These are phyloP conservation scores for Patellifolia procumbens DNA, from an alignment of 179 eudicot species.

Conservation along the genomic window DNA sequence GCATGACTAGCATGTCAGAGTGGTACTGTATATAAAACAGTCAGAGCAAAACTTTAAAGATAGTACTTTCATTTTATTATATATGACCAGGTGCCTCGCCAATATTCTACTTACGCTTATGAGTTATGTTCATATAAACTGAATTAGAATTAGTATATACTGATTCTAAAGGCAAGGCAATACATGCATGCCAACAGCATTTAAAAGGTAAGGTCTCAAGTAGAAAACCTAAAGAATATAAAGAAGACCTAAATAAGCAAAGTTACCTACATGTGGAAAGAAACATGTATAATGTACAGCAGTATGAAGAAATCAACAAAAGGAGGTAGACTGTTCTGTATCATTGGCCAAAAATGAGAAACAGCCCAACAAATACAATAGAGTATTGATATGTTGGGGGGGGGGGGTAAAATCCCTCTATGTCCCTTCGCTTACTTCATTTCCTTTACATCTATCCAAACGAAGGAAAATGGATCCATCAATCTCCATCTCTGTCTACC, in stretches of 20 bases:
- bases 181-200: neutral
- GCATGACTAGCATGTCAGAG: neutral
- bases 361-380: neutral
- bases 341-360: neutral
- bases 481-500: no score
- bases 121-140: neutral
- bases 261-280: neutral
- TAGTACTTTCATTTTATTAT: neutral
- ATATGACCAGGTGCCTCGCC: neutral
- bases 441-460: no score
- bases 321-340: neutral
- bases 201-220: neutral
- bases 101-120: neutral
- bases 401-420: neutral
- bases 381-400: neutral
- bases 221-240: neutral
- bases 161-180: no score
- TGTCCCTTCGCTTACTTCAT: neutral
- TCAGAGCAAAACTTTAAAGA: neutral
- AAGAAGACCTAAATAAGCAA: neutral
- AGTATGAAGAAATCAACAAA: neutral
- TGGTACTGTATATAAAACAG: neutral
- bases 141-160: neutral
- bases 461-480: neutral
- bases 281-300: neutral